Evolutionary conservation across 2,329 filamentous ascomycete species (phyloP), one percentile per base, ranked within the genome.

Genomic region (Aspergillus felis): DNA sequence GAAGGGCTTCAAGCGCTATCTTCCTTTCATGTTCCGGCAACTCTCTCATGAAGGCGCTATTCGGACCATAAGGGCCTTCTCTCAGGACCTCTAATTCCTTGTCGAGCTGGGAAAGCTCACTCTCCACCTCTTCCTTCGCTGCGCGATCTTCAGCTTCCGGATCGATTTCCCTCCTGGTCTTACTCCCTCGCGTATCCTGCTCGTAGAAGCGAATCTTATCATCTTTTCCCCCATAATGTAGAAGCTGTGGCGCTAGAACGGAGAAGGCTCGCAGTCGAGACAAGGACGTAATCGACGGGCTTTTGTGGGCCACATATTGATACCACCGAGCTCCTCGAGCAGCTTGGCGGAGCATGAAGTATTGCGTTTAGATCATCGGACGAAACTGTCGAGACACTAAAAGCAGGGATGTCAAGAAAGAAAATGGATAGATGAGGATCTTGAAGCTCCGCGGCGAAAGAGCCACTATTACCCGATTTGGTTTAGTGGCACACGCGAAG

Each of bases 151-250:
- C 75, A 6, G 73, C 71, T 38, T 78, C 73, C 2, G 73, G 71
- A 48, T 78, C 69, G 27, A 79, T 64, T 57, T 68, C 68, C 27
- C 69, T 66, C 61, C 71, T 67, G 4, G 66, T 69, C 51, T 75
- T 72, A 60, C 74, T 75, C 29, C 64, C 63, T 24, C 58, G 65
- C 2, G 70, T 71, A 55, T 71, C 67, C 57, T 79, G 76, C 63
- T 79, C 78, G 59, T 72, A 79, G 55, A 78, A 76, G 46, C 66
- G 71, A 44, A 80, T 66, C 52, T 75, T 75, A 52, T 78, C 71
- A 57, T 76, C 71, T n/a, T 69, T 70, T 24, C 68, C 73, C 60
- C 69, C 71, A 61, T 68, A 72, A 50, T 70, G 58, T 54, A 70
- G 62, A 57, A 59, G 66, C 60, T 65, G 69, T 61, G 64, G 62